Evolutionary conservation across 768 basidiomycete genomes (phyloP), one percentile per base, ranked within the genome.

Genomic region (Boletus sp.): DNA sequence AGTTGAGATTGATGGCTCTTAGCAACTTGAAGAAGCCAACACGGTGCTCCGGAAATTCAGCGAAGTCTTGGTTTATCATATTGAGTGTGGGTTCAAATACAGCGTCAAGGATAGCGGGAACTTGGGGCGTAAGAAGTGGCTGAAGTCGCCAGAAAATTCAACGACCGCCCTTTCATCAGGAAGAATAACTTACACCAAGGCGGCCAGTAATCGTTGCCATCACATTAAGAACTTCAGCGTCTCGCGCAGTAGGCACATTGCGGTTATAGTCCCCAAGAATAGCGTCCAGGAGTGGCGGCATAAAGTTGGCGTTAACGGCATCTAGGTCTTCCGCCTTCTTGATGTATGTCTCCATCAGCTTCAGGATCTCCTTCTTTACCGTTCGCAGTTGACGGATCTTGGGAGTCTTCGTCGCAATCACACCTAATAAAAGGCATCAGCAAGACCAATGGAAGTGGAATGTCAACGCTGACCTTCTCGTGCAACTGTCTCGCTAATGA

Each of bases 1-100:
- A 97, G 68, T 89, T 83, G 60, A 87, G 63, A 73, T 98, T 94
- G 71, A 97, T 95, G 4, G 92, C 87, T 53, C 94, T 85, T 42
- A 99, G 78, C 54, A 99, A 80, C 72, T 91, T 94, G 81, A 93
- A 99, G 83, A 99, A 96, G 51, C 94, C 96, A 38, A 88, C 86
- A 54, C 97, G 90, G 69, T 98, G 96, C 69, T 99, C 97, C 9
- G 97, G 97, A 76, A 82, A 99, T 73, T 98, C 97, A n/a, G 95
- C 77, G 62, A 98, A 96, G 77, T 99, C 96, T 79, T 97, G 92
- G 72, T 98, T 98, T 70, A 99, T 99, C 97, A 98, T 99, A 64
- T 85, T 88, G 54, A 99, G 75, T 5, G 97, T 99, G 41, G 92
- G 90, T 71, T 98, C 95, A 67, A 99, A 98, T 45, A 98, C 92